phyloP scores from a whole-genome alignment of 164 flowering plant species.

The Magnolia changhungtana region DNA sequence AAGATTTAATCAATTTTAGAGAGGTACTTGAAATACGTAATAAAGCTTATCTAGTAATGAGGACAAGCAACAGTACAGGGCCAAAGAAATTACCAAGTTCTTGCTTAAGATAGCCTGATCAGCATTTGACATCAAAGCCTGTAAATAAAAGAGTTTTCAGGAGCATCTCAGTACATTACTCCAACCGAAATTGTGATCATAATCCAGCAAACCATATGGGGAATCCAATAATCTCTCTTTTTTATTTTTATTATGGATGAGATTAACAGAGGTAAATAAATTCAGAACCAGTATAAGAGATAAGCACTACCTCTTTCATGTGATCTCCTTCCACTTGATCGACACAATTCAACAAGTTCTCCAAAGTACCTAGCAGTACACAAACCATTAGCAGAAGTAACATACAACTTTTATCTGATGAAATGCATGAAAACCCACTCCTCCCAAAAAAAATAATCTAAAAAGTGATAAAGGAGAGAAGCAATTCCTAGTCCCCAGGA shows the following conservation, averaged over 20 bases:
- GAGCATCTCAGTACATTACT: not conserved
- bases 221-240: not conserved
- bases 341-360: constrained; percentile 62
- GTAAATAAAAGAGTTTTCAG: constrained; percentile 9
- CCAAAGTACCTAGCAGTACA: constrained; percentile 58
- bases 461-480: not conserved
- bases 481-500: not conserved
- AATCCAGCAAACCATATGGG: not conserved
- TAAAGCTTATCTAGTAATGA: not conserved
- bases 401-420: not conserved
- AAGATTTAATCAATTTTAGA: not conserved
- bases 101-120: constrained; percentile 85
- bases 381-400: not conserved
- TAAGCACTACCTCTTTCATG: constrained; percentile 50
- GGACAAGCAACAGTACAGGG: not conserved
- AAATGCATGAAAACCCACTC: not conserved
- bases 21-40: not conserved
- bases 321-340: constrained; percentile 72
- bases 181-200: not conserved
- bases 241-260: not conserved
- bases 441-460: not conserved
- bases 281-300: not conserved
- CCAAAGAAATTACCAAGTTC: constrained; percentile 51
- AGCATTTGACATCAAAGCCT: constrained; percentile 59
- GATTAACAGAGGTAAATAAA: not conserved